phyloP scores from a whole-genome alignment of 805 yeast species.

The Kodamaea leandrae region DNA sequence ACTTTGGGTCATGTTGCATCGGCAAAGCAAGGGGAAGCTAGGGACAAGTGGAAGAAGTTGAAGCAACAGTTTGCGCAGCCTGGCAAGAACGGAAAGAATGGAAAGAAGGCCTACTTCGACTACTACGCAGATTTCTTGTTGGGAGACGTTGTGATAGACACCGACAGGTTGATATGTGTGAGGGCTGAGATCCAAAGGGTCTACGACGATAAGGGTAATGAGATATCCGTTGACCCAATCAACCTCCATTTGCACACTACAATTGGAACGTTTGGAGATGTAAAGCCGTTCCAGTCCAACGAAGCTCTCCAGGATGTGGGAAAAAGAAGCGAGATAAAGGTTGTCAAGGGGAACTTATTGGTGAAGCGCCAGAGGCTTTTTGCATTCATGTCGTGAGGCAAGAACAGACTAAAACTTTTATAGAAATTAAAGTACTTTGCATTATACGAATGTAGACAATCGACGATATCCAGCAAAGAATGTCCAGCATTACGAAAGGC shows the following conservation, averaged over 20 bases:
- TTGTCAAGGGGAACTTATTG: background rate
- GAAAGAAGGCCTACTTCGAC: constrained; percentile 9
- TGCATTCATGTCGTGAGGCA: constrained; percentile 1
- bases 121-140: constrained; percentile 41
- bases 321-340: background rate
- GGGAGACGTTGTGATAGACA: constrained; percentile 47
- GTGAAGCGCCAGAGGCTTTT: constrained; percentile 4
- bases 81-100: background rate
- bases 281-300: constrained; percentile 56
- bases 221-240: constrained; percentile 34
- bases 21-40: constrained; percentile 14
- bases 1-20: constrained; percentile 53
- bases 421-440: background rate
- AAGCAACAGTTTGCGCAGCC: constrained; percentile 10
- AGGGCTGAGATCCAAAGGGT: constrained; percentile 36
- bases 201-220: constrained; percentile 7
- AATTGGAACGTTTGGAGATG: constrained; percentile 52
- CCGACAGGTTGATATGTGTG: constrained; percentile 50
- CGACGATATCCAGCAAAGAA: too few species aligned
- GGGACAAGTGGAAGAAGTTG: constrained; percentile 20
- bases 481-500: too few species aligned
- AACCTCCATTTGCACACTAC: constrained; percentile 59
- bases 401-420: background rate
- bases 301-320: constrained; percentile 5
- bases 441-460: too few species aligned